Conservation (phyloP, 192 early-diverging fungal genomes). For the Bifiguratus adelaidae region DNA sequence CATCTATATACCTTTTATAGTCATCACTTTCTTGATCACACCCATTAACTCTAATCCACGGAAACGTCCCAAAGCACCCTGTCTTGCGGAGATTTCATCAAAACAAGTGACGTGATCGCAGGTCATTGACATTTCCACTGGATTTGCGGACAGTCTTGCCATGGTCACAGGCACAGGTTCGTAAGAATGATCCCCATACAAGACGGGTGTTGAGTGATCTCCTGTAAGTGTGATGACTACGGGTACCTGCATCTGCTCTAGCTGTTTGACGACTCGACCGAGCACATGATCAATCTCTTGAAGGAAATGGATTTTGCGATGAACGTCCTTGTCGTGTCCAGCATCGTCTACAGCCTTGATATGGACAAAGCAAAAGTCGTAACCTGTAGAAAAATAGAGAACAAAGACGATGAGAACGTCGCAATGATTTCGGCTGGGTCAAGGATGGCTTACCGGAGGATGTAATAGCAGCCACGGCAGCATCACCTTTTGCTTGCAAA, state of each 20-base stretch:
- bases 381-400: neutral
- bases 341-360: slow-evolving; percentile 24
- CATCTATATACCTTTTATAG: too few species aligned
- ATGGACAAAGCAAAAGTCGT: slow-evolving; percentile 23
- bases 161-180: slow-evolving; percentile 19
- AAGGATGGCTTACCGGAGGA: neutral
- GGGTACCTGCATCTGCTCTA: slow-evolving; percentile 2
- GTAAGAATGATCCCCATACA: slow-evolving; percentile 19
- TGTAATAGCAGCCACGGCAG: neutral
- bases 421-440: neutral
- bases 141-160: neutral
- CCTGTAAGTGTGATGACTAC: slow-evolving; percentile 10
- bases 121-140: neutral
- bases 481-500: slow-evolving; percentile 11
- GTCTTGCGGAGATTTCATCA: slow-evolving; percentile 5
- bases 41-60: slow-evolving; percentile 11
- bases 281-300: slow-evolving; percentile 7
- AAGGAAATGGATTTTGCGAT: slow-evolving; percentile 6
- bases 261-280: neutral
- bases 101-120: slow-evolving; percentile 3
- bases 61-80: slow-evolving; percentile 10
- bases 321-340: slow-evolving; percentile 13
- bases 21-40: slow-evolving; percentile 5
- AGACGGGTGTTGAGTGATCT: slow-evolving; percentile 20
- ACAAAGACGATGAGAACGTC: neutral